A percentile compares a stretch with the other conserved stretches of the same genome.
phyloP scores from a whole-genome alignment of 1,284 basidiomycete species.

The Gymnopus androsaceus region DNA sequence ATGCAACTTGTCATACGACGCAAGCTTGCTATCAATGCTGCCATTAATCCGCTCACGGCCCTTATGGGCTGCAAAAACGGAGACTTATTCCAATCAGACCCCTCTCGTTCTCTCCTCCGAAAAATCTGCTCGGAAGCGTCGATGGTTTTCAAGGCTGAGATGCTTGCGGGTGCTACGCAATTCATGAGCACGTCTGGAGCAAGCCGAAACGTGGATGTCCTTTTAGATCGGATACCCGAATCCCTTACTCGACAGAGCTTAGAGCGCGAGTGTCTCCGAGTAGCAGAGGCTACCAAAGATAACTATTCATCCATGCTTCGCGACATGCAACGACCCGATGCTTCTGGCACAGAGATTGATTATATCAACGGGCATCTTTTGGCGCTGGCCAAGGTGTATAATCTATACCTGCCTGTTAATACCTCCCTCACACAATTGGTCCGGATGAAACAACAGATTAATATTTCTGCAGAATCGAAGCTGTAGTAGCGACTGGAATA shows the following conservation, averaged over 20 bases:
- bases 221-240: constrained; percentile 44
- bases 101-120: constrained; percentile 46
- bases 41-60: constrained; percentile 89
- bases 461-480: constrained; percentile 22
- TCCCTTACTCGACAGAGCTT: constrained; percentile 32
- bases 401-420: constrained; percentile 66
- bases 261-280: constrained; percentile 52
- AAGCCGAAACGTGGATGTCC: constrained; percentile 33
- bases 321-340: constrained; percentile 60
- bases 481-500: not conserved
- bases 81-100: constrained; percentile 52
- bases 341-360: constrained; percentile 68
- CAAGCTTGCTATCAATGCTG: constrained; percentile 85
- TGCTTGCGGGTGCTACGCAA: constrained; percentile 44
- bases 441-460: constrained; percentile 45
- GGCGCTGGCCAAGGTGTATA: constrained; percentile 61
- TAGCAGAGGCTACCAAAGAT: constrained; percentile 55
- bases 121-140: constrained; percentile 65
- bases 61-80: constrained; percentile 84
- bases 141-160: constrained; percentile 53
- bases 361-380: constrained; percentile 88
- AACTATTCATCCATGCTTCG: constrained; percentile 82
- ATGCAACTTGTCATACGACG: constrained; percentile 75
- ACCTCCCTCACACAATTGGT: constrained; percentile 64
- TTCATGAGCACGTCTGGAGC: constrained; percentile 32